Evolutionary conservation across 2,329 filamentous ascomycete species (phyloP), one percentile per base, ranked within the genome.

Genomic region (Neofusicoccum cordaticola): DNA sequence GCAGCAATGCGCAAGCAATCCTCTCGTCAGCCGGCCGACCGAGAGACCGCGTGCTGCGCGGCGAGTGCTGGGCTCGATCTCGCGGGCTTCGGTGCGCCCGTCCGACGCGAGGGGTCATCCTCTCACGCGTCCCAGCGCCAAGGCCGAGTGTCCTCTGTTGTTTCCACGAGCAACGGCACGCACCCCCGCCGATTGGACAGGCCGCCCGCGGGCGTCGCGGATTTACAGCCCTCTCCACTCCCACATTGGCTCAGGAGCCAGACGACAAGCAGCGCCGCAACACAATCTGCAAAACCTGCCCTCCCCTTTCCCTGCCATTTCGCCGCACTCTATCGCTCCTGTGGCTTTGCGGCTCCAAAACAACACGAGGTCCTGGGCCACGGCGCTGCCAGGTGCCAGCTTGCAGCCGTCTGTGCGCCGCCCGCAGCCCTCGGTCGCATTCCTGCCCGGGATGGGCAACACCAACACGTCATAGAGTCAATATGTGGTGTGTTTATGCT

Each of bases 161-260:
- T 60, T 47, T 45, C 56, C 56, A 60, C 56, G 56, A 60, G 56
- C 56, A 60, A 22, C 56, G 41, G 56, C 56, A 58, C 53, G 53
- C 39, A 42, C 35, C 53, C 13, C 19, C 52, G 51, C n/a, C 11
- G 3, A 37, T 56, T 56, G 35, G 37, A 42, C 56, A 60, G 56
- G 56, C 56, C 31, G 56, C 56, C 56, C 56, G 56, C 41, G 37
- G 13, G 42, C 34, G 56, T 60, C 56, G 56, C 39, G 31, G 27
- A 27, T 60, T 44, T 45, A 60, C 13, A 37, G 31, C 27, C 31
- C 56, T 47, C 56, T 47, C 56, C 56, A 45, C 53, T 47, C 37
- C 19, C 41, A 45, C 34, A 44, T 44, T 34, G 52, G 19, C 39
- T 34, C 22, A 11, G 52, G 39, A 27, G 52, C 15, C 52, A 35